A percentile compares a stretch with the other conserved stretches of the same genome.
Conservation (phyloP, 306 rosid species). For the Gastrolobium bilobum region DNA sequence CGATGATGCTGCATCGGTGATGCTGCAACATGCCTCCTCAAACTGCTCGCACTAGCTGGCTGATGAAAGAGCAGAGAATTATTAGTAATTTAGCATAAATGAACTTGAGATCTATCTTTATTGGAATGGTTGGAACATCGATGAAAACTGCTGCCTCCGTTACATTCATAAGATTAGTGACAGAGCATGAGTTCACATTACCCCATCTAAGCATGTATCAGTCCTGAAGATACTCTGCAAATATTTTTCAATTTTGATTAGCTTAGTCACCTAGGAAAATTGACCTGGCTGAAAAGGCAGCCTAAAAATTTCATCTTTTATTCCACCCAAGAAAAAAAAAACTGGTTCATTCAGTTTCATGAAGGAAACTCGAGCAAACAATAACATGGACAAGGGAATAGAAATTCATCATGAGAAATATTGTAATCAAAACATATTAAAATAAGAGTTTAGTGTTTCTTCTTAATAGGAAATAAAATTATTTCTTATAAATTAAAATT, state of each 20-base stretch:
- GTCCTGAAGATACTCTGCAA: constrained; percentile 83
- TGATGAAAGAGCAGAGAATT: constrained; percentile 56
- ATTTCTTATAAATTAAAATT: too few relatives aligned
- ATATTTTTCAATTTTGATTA: constrained; percentile 22
- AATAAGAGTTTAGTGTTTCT: too few relatives aligned
- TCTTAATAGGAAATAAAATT: too few relatives aligned
- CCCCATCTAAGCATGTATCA: background rate
- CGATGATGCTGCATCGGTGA: constrained; percentile 89
- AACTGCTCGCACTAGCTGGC: constrained; percentile 93
- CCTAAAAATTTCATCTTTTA: constrained; percentile 4
- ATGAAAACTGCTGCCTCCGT: constrained; percentile 20
- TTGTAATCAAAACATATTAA: too few relatives aligned
- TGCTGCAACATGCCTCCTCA: constrained; percentile 89
- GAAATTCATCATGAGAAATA: too few relatives aligned
- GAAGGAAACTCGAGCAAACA: background rate
- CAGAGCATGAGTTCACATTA: background rate
- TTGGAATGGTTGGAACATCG: constrained; percentile 8
- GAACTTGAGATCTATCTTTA: constrained; percentile 14
- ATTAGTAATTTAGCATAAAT: constrained; percentile 43
- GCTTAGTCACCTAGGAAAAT: background rate
- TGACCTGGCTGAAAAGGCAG: constrained; percentile 28
- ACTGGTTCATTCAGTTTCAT: background rate
- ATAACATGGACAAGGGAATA: too few relatives aligned
- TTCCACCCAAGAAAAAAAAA: background rate
- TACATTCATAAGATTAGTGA: constrained; percentile 20